Evolutionary conservation across 2,329 filamentous ascomycete species (phyloP).

Genomic region (Monosporascus sp.): DNA sequence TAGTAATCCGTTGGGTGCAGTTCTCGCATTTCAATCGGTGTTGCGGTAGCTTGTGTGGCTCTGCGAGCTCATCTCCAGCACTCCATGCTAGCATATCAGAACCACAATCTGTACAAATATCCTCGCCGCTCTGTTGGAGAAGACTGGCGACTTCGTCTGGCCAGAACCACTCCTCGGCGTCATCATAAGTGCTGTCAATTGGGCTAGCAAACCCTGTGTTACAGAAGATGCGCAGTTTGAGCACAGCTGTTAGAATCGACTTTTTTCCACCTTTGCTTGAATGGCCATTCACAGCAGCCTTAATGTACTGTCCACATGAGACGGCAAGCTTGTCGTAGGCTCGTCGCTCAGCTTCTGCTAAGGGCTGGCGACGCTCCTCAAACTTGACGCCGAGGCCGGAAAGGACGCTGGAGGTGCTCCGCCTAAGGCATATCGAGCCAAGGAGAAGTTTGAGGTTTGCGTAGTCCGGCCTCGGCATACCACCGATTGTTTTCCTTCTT

Average conservation of each 20-base stretch:
- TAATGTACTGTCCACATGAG: constrained; percentile 6
- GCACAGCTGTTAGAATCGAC: constrained; percentile 12
- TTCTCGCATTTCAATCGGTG: background rate
- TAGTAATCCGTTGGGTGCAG: background rate
- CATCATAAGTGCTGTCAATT: background rate
- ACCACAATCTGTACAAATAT: constrained; percentile 4
- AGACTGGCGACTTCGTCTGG: constrained; percentile 5
- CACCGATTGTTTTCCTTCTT: constrained; percentile 1
- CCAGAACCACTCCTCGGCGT: constrained; percentile 8
- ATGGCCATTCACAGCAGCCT: constrained; percentile 3
- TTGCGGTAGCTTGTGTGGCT: background rate
- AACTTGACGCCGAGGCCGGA: constrained; percentile 6
- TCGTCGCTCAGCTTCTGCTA: constrained; percentile 5
- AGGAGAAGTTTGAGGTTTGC: constrained; percentile 12
- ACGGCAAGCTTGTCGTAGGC: constrained; percentile 6
- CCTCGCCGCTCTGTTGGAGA: constrained; percentile 8
- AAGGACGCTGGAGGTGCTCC: constrained; percentile 9
- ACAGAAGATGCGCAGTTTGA: constrained; percentile 23
- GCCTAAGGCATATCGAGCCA: constrained; percentile 13
- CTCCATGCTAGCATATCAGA: background rate
- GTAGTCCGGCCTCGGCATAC: constrained; percentile 5
- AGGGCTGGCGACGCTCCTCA: constrained; percentile 2
- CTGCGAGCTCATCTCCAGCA: background rate
- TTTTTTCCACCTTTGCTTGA: background rate
- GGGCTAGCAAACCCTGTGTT: constrained; percentile 7